Evolutionary conservation across 495 filamentous ascomycete species (phyloP), one percentile per base, ranked within the genome.

Genomic region (Xylaria longipes): DNA sequence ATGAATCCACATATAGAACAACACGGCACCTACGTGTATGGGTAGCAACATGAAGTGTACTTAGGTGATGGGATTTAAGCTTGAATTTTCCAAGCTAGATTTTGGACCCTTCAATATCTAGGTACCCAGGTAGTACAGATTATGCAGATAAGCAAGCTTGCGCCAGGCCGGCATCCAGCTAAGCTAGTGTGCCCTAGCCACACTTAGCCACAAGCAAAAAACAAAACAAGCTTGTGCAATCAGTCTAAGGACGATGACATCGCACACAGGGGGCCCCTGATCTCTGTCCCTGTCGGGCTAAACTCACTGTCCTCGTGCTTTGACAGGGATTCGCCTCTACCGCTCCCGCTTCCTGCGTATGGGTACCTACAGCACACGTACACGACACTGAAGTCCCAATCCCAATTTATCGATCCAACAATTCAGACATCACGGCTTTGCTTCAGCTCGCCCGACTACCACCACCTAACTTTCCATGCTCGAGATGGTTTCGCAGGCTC

Each of bases 401-500:
- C 22, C 48, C 22, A 52, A 14, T 27, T 58, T 58, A 58, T 58
- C 7, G 54, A 41, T 61, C 31, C n/a, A 37, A 41, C 64, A 56
- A 62, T 37, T 37, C n/a, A 27, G 27, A 62, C 45, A 41, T 25
- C 68, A n/a, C 60, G n/a, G 31, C 5, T 14, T 46, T 35, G 29
- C 17, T 39, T 37, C 66, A 61, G 15, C 58, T 52, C 45, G 31
- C 33, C 35, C 33, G 14, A 1, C 45, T 65, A 25, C 29, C 14
- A 14, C 31, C 48, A 46, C 41, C 60, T 52, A 4, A 27, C 11
- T 33, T 22, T 65, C 25, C 45, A 22, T 66, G 50, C 69, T 67
- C 77, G 74, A 76, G 67, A 79, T 79, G 77, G 41, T 75, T 73
- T 73, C 46, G 54, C 67, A 66, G 50, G 41, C 45, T 67, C 52